These are phyloP conservation scores for Ceriops zippeliana DNA, from an alignment of 345 rosid genomes.

Conservation along the genomic window DNA sequence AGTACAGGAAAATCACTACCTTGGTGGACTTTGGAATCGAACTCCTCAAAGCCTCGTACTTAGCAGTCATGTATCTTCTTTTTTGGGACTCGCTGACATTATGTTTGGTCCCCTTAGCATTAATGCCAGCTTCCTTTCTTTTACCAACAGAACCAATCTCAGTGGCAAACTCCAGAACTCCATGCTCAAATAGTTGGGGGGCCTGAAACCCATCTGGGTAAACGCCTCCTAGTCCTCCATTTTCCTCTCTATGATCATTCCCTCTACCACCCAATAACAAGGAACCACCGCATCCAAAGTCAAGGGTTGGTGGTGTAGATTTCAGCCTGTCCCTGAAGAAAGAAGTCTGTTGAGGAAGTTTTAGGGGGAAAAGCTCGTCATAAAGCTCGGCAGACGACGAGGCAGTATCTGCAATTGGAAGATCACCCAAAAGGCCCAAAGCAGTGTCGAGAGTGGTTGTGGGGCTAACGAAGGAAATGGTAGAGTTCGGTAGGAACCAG, in stretches of 20 bases:
- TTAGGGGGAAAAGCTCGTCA: conserved; percentile 53
- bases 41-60: conserved; percentile 44
- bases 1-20: conserved; percentile 30
- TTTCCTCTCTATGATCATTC: conserved; percentile 7
- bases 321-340: conserved; percentile 40
- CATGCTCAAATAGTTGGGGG: conserved; percentile 36
- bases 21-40: conserved; percentile 74
- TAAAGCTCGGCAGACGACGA: conserved; percentile 42
- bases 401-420: conserved; percentile 28
- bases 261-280: conserved; percentile 39
- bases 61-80: conserved; percentile 61
- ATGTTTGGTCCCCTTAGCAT: conserved; percentile 44
- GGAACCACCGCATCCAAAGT: conserved; percentile 19
- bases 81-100: conserved; percentile 60
- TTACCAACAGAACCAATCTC: conserved; percentile 44
- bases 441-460: conserved; percentile 6
- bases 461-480: conserved; percentile 36
- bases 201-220: conserved; percentile 35
- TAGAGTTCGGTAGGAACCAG: conserved; percentile 39
- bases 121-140: conserved; percentile 34
- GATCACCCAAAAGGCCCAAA: conserved; percentile 16
- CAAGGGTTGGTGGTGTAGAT: conserved; percentile 30
- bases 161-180: conserved; percentile 46
- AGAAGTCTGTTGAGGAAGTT: conserved; percentile 66
- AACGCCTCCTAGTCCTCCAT: conserved; percentile 10